A percentile compares a stretch with the other conserved stretches of the same genome.
phyloP scores from a whole-genome alignment of 73 alveolate species.

The Paramecium pentaurelia region DNA sequence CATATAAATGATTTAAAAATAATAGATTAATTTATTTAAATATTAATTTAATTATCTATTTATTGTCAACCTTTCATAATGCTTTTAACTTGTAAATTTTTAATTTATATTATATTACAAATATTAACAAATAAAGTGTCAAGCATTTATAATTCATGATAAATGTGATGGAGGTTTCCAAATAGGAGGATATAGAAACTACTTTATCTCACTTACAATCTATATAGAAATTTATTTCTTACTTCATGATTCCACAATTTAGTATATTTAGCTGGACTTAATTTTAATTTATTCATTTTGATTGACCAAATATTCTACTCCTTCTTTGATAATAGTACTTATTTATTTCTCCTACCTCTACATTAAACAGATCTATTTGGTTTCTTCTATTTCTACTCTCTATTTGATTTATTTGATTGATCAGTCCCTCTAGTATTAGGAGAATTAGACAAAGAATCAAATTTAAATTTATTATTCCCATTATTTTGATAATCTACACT shows the following conservation, averaged over 20 bases:
- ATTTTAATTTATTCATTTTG: not conserved
- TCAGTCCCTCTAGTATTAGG: not conserved
- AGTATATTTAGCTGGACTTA: not conserved
- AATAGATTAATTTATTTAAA: no score
- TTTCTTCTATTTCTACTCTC: not conserved
- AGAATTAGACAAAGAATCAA: not conserved
- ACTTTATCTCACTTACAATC: not conserved
- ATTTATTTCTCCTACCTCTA: not conserved
- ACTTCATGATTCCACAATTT: constrained; percentile 23
- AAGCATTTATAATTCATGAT: not conserved
- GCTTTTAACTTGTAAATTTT: no score
- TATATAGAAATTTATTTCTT: not conserved
- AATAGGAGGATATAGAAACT: constrained; percentile 10
- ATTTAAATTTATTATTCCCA: not conserved
- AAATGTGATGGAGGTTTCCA: constrained; percentile 35
- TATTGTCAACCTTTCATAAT: no score
- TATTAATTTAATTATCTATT: no score
- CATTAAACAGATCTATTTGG: not conserved
- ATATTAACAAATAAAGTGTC: not conserved
- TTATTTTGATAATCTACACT: not conserved
- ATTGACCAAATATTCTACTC: not conserved
- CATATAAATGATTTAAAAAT: no score
- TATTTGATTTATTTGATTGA: not conserved
- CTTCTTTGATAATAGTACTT: not conserved
- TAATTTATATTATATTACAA: no score